Evolutionary conservation across 768 basidiomycete genomes (phyloP), one percentile per base, ranked within the genome.

Genomic region (Mycena floridula): DNA sequence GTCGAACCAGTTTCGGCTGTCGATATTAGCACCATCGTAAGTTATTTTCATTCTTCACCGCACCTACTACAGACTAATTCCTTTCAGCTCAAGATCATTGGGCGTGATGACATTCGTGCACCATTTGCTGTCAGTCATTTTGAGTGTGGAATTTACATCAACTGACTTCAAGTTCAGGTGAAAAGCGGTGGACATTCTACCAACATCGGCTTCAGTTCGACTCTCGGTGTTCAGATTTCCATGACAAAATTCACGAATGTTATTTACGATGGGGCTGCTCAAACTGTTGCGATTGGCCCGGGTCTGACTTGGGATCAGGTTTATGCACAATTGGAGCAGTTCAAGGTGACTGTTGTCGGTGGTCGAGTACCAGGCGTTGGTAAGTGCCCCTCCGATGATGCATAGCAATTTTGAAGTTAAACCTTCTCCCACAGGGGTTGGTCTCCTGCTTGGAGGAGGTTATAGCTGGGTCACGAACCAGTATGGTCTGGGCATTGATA

Each of bases 131-230:
- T 39, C 38, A 16, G 22, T 39, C 21, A 9, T 13, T 23, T 18
- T n/a, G n/a, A 18, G 13, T 11, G 3, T 22, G 15, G 15, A 13
- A n/a, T 39, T 22, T 13, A 3, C 21, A 5, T 21, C 22, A 13
- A 15, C 32, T 35, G 15, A 35, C 32, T 15, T 4, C 7, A 18
- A 35, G 18, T 18, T 35, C 32, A 39, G 38, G 38, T 39, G 22
- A 39, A 39, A 39, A 22, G 38, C 21, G 32, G 38, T 8, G 38
- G 38, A 16, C 38, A 39, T 21, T 18, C 38, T 18, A 39, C 16
- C 38, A 39, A 39, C 38, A 16, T 39, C 21, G 38, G 38, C n/a
- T 39, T 39, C 38, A 39, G 38, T 21, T 39, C 38, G n/a, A 39
- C 38, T 5, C 22, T 23, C 21, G 38, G 38, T 3, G 38, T 39